Evolutionary conservation across 495 filamentous ascomycete genomes (phyloP).

Genomic region (Trichoderma asperelloides): DNA sequence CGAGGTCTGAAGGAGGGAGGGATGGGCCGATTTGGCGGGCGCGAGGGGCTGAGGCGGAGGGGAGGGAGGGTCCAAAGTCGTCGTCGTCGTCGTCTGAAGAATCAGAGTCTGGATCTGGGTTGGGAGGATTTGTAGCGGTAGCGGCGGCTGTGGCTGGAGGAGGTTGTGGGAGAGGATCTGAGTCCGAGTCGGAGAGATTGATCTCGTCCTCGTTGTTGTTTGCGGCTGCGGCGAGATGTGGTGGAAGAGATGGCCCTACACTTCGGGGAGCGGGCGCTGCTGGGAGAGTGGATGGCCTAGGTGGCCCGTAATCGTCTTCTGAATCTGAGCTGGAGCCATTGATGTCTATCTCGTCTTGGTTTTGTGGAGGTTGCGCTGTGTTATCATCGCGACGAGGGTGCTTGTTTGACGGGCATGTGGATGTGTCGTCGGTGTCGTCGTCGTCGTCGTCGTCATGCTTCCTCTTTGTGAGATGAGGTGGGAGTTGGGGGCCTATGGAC

Average conservation of each 20-base stretch:
- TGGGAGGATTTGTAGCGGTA: constrained; percentile 18
- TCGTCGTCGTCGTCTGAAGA: constrained; percentile 21
- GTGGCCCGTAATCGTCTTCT: constrained; percentile 30
- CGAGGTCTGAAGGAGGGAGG: constrained; percentile 17
- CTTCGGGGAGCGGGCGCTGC: constrained; percentile 13
- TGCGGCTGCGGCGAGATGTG: constrained; percentile 9
- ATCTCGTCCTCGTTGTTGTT: constrained; percentile 28
- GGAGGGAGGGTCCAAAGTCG: constrained; percentile 73
- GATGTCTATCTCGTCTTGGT: constrained; percentile 22
- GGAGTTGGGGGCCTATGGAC: background rate
- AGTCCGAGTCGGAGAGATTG: constrained; percentile 16
- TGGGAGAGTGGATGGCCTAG: constrained; percentile 7
- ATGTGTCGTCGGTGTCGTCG: background rate
- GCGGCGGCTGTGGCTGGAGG: constrained; percentile 7
- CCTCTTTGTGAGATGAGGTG: constrained; percentile 13
- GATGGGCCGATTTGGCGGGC: constrained; percentile 18
- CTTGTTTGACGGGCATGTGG: background rate
- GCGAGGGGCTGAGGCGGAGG: constrained; percentile 27
- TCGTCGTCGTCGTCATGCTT: background rate
- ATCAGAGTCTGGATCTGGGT: constrained; percentile 28
- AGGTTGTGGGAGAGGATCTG: constrained; percentile 7
- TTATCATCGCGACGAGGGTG: constrained; percentile 13
- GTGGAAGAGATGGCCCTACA: constrained; percentile 28
- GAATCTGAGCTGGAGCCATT: constrained; percentile 19
- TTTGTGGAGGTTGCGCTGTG: constrained; percentile 14